Base-by-base conservation (phyloP, 2,329 filamentous ascomycete genomes). In the Apiospora pterosperma region DNA sequence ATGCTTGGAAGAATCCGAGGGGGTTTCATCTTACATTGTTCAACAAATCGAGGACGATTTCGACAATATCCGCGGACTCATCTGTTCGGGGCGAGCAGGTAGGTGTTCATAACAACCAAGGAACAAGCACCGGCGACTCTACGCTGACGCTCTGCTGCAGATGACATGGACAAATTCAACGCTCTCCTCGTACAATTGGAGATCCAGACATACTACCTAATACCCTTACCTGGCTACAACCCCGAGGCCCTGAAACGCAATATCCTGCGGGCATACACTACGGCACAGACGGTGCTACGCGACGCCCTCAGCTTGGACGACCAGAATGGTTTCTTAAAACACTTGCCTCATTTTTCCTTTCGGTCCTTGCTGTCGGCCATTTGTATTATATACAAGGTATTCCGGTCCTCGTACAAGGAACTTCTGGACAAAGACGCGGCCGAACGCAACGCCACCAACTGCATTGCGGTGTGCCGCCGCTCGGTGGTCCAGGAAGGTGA, bases 201-300 rank as follows among this genome's bases (percentile, higher is more conserved):
- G 64, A 78, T 86, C 10, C 84, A 87, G 67, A 74, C 77, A 1
- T 85, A 82, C 72, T 85, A 85, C 74, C 82, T 86, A 68, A 77
- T 80, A 67, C 81, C 81, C 3, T 76, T 78, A 0, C 76, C 79
- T 2, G 77, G 76, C 21, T 75, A 75, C 66, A 76, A 72, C 67
- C 71, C 72, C 1, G 78, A 77, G 44, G 75, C 73, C 14, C 76
- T 84, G 63, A 79, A 78, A 65, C 75, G 80, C 60, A 80, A 84
- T 69, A 73, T 82, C 28, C 71, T 83, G 44, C 80, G 82, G 25
- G 75, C 80, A 25, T 84, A 82, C 72, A 80, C 76, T 66, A 86
- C 84, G 2, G 77, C 84, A 4, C 79, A 80, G 62, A 73, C 78
- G 14, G 73, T 85, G 62, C 72, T 86, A 64, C 76, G 77, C 44